Percentiles rank a stretch among this genome's conserved stretches.
These are phyloP conservation scores for Taphrina communis DNA, from an alignment of 1,139 yeast genomes.

Conservation along the genomic window DNA sequence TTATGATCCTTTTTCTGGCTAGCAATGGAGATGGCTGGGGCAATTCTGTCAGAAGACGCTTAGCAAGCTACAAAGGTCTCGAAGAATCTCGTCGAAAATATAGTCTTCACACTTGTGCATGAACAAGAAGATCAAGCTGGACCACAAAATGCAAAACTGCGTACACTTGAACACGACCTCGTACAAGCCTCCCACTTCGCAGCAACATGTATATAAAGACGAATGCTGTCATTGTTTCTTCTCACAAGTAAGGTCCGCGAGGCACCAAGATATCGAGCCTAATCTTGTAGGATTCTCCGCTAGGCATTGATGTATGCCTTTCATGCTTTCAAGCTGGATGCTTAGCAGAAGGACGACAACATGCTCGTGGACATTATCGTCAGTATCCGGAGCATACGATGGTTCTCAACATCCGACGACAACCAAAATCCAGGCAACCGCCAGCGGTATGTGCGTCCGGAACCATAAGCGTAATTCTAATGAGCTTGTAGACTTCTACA, in stretches of 20 bases:
- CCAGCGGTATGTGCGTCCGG: not conserved
- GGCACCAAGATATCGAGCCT: not conserved
- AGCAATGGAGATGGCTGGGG: no score
- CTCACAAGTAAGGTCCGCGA: constrained; percentile 56
- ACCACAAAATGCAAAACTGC: constrained; percentile 5
- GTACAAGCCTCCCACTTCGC: constrained; percentile 6
- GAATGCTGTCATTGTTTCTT: constrained; percentile 84
- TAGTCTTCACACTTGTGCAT: constrained; percentile 7
- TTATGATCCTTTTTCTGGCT: no score
- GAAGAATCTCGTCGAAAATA: not conserved
- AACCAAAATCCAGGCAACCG: not conserved
- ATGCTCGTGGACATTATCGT: constrained; percentile 62
- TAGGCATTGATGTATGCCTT: constrained; percentile 77
- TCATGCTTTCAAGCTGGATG: constrained; percentile 71
- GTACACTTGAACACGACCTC: not conserved
- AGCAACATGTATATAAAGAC: constrained; percentile 66
- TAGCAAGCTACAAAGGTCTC: not conserved
- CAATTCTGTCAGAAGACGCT: no score
- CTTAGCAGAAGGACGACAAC: constrained; percentile 57
- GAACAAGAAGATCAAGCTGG: constrained; percentile 26
- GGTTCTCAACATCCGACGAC: constrained; percentile 63
- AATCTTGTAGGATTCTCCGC: constrained; percentile 55
- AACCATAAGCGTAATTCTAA: not conserved
- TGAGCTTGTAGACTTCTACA: not conserved
- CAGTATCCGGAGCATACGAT: constrained; percentile 59